These are phyloP conservation scores for Hypomyces perniciosus DNA, from an alignment of 2,329 filamentous ascomycete species.

Conservation along the genomic window DNA sequence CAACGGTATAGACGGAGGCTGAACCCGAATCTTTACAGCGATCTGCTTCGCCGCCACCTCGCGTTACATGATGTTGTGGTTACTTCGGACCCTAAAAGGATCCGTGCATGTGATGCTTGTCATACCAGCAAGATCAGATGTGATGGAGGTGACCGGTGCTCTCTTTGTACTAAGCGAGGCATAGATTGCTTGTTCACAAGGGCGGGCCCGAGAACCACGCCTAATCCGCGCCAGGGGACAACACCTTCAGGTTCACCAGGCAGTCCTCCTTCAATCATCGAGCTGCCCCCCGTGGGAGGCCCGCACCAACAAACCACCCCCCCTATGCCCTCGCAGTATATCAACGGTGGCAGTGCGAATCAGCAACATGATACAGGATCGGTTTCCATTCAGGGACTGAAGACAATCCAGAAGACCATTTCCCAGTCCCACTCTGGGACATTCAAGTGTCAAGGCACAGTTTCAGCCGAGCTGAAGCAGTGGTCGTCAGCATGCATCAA, in stretches of 20 bases:
- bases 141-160: constrained; percentile 34
- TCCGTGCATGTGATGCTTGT: constrained; percentile 37
- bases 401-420: constrained; percentile 6
- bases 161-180: constrained; percentile 33
- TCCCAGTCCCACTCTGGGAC: constrained; percentile 4
- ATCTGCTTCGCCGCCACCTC: constrained; percentile 34
- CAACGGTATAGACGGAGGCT: constrained; percentile 5
- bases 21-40: constrained; percentile 19
- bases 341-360: no score
- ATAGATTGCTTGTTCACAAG: constrained; percentile 29
- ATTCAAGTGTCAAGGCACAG: not conserved
- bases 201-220: not conserved
- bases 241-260: not conserved
- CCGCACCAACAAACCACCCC: no score
- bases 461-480: constrained; percentile 12
- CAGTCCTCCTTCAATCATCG: not conserved
- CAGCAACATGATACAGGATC: not conserved
- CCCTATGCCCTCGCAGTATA: not conserved
- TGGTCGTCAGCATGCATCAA: constrained; percentile 20
- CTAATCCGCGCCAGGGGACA: not conserved
- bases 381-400: constrained; percentile 2
- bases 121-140: constrained; percentile 42
- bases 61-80: constrained; percentile 28
- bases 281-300: not conserved
- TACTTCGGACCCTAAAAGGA: constrained; percentile 27